Percentiles rank a stretch among this genome's conserved stretches.
These are phyloP conservation scores for Simplicillium sp. DNA, from an alignment of 2,329 filamentous ascomycete species.

Conservation along the genomic window DNA sequence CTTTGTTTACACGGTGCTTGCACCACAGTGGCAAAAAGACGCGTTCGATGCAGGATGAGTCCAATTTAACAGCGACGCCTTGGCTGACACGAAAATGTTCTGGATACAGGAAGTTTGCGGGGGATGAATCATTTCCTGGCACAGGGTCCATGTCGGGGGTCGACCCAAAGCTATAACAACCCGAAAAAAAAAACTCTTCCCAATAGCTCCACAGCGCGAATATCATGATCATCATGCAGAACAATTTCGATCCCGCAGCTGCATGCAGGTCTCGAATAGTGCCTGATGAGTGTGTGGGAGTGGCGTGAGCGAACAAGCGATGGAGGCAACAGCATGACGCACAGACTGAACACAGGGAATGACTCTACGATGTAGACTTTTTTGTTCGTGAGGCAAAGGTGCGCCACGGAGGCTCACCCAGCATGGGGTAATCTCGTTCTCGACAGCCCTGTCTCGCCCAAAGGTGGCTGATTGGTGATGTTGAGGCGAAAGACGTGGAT, in stretches of 20 bases:
- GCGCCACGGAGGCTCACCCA: too few species aligned
- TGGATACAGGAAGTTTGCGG: constrained; percentile 33
- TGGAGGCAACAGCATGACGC: too few species aligned
- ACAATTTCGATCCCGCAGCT: constrained; percentile 4
- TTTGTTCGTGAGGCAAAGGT: too few species aligned
- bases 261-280: not conserved
- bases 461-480: too few species aligned
- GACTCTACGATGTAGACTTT: too few species aligned
- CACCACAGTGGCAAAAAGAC: not conserved
- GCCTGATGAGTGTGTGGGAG: not conserved
- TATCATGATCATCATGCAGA: not conserved
- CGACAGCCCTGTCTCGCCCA: too few species aligned
- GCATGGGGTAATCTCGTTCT: too few species aligned
- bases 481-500: too few species aligned
- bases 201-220: not conserved
- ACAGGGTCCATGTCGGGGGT: constrained; percentile 23
- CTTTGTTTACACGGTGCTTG: constrained; percentile 9
- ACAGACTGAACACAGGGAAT: too few species aligned
- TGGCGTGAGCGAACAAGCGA: not conserved
- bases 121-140: constrained; percentile 45
- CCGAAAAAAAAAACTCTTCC: constrained; percentile 1
- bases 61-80: too few species aligned
- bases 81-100: too few species aligned
- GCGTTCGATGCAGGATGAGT: too few species aligned
- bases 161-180: constrained; percentile 20